Evolutionary conservation across 805 yeast genomes (phyloP).

Genomic region (Hanseniaspora osmophila): DNA sequence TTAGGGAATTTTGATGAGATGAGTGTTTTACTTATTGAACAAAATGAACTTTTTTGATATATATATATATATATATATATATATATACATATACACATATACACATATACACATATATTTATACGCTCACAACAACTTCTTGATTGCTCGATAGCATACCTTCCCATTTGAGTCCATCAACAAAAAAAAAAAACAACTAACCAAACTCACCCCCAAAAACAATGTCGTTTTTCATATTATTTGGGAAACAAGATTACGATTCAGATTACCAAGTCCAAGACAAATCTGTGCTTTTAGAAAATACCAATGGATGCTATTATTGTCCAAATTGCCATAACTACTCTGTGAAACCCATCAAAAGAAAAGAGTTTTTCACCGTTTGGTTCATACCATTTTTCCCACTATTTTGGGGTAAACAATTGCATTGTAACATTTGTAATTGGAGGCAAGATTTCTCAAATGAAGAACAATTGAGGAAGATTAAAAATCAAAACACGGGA

Average conservation of each 20-base stretch:
- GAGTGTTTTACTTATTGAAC: too few relatives aligned
- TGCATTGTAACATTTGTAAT: slow-evolving; percentile 38
- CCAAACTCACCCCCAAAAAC: neutral
- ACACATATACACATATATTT: too few relatives aligned
- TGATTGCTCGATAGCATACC: too few relatives aligned
- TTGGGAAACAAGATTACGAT: slow-evolving; percentile 24
- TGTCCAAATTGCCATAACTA: slow-evolving; percentile 50
- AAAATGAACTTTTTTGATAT: too few relatives aligned
- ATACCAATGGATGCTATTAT: slow-evolving; percentile 17
- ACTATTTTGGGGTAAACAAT: slow-evolving; percentile 35
- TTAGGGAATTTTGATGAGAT: too few relatives aligned
- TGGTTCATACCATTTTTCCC: slow-evolving; percentile 45
- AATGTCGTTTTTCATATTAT: slow-evolving; percentile 18
- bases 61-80: too few relatives aligned
- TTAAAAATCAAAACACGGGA: slow-evolving; percentile 9
- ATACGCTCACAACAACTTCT: neutral
- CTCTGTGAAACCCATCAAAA: slow-evolving; percentile 36
- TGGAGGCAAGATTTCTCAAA: slow-evolving; percentile 28
- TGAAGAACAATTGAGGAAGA: slow-evolving; percentile 20
- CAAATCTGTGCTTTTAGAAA: neutral
- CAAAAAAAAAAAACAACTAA: neutral
- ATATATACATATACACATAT: too few relatives aligned
- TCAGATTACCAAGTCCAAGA: slow-evolving; percentile 15
- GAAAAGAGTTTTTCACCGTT: slow-evolving; percentile 38
- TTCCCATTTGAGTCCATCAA: too few relatives aligned